Evolutionary conservation across 2,329 filamentous ascomycete genomes (phyloP).

Genomic region (Lojkania enalia): DNA sequence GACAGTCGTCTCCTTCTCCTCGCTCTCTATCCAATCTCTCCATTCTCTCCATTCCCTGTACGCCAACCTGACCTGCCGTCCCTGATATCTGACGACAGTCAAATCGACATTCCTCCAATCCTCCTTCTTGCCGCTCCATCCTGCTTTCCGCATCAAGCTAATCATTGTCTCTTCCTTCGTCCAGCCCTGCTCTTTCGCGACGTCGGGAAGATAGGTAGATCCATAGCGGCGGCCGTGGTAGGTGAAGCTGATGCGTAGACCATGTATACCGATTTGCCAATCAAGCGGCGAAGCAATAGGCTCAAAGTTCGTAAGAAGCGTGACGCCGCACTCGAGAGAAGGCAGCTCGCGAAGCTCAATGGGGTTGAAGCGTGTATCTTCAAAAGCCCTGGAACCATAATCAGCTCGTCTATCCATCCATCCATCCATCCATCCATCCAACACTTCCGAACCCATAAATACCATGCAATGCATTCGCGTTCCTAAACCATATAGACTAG

Average conservation of each 20-base stretch:
- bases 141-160: conserved; percentile 91
- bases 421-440: too few species aligned
- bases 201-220: conserved; percentile 89
- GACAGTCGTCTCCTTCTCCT: conserved; percentile 21
- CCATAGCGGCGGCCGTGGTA: conserved; percentile 74
- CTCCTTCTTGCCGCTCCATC: conserved; percentile 71
- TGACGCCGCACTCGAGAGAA: conserved; percentile 58
- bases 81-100: conserved; percentile 82
- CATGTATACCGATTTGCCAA: conserved; percentile 86
- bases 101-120: conserved; percentile 80
- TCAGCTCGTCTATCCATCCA: too few species aligned
- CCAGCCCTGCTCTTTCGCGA: conserved; percentile 92
- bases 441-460: too few species aligned
- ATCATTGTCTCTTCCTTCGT: conserved; percentile 87
- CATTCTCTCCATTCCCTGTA: conserved; percentile 79
- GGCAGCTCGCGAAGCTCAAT: conserved; percentile 52
- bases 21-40: conserved; percentile 69
- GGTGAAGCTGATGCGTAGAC: conserved; percentile 83
- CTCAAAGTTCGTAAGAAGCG: conserved; percentile 85
- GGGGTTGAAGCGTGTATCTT: conserved; percentile 64
- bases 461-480: too few species aligned
- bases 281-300: conserved; percentile 72
- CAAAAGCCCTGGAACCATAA: conserved; percentile 57
- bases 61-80: conserved; percentile 70
- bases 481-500: neutral